These are phyloP conservation scores for Saccharomycopsis synnaedendra DNA, from an alignment of 805 yeast species.

Conservation along the genomic window DNA sequence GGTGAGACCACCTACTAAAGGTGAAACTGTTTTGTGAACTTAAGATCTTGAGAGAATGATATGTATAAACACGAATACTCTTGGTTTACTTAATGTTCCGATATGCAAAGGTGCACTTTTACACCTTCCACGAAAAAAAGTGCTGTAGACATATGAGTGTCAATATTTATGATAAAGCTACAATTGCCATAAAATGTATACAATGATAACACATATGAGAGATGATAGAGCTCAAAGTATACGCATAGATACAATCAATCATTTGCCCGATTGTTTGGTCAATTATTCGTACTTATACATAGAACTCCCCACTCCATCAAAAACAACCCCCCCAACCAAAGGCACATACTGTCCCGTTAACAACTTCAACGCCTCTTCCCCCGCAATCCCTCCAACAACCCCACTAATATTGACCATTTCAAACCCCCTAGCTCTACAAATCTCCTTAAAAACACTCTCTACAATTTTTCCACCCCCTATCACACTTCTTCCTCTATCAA, in stretches of 20 bases:
- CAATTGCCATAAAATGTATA: background rate
- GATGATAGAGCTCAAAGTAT: background rate
- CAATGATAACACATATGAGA: background rate
- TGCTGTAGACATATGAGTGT: background rate
- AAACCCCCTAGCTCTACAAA: conserved; percentile 29
- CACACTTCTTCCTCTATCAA: conserved; percentile 23
- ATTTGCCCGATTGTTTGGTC: background rate
- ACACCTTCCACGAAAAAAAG: too few species aligned
- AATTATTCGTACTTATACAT: conserved; percentile 22
- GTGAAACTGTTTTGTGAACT: too few species aligned
- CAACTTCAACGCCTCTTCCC: conserved; percentile 72
- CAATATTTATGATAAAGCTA: background rate
- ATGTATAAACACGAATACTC: too few species aligned
- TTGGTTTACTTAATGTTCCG: too few species aligned
- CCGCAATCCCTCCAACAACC: conserved; percentile 72
- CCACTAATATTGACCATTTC: conserved; percentile 52
- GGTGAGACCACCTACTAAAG: too few species aligned
- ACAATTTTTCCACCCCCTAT: conserved; percentile 4
- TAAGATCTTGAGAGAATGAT: too few species aligned
- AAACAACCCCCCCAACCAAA: conserved; percentile 54
- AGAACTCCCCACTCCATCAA: conserved; percentile 56
- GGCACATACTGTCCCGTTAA: conserved; percentile 77
- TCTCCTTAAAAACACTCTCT: conserved; percentile 28
- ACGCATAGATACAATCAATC: background rate
- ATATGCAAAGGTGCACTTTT: too few species aligned